phyloP scores from a whole-genome alignment of 306 rosid genomes.

The Pyrus pyrifolia region DNA sequence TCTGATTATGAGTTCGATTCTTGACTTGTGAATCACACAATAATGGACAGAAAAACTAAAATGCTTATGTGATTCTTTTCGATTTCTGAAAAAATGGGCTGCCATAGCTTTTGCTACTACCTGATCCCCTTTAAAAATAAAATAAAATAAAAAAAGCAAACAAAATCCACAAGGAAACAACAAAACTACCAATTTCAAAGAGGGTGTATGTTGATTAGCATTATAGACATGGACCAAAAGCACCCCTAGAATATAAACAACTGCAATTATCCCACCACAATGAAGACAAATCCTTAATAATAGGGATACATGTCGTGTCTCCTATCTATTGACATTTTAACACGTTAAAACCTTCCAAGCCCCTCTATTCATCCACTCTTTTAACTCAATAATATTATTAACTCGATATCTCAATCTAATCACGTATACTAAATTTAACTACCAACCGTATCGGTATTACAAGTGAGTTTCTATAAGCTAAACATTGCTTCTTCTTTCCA shows the following conservation, averaged over 20 bases:
- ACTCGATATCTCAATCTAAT: too few species aligned
- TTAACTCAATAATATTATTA: slow-evolving; percentile 8
- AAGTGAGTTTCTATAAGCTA: neutral
- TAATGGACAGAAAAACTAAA: accelerated
- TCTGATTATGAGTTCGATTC: too few species aligned
- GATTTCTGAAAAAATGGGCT: accelerated
- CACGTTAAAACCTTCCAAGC: slow-evolving; percentile 14
- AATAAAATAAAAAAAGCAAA: neutral
- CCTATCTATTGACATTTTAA: slow-evolving; percentile 25
- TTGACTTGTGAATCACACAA: too few species aligned
- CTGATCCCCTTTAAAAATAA: neutral
- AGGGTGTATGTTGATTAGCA: neutral
- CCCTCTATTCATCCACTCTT: neutral
- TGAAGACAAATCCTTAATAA: slow-evolving; percentile 10
- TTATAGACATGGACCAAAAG: neutral
- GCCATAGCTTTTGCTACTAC: too few species aligned
- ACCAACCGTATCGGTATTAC: too few species aligned
- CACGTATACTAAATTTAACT: too few species aligned
- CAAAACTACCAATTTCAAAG: slow-evolving; percentile 6
- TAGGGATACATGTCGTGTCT: slow-evolving; percentile 19
- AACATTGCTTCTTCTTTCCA: neutral
- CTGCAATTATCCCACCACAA: slow-evolving; percentile 17
- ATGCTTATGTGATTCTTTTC: too few species aligned
- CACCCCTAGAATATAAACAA: slow-evolving; percentile 13
- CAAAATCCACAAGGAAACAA: slow-evolving; percentile 16